A percentile compares a stretch with the other conserved stretches of the same genome.
These are phyloP conservation scores for Hyphopichia khmerensis DNA, from an alignment of 1,139 yeast genomes.

Conservation along the genomic window DNA sequence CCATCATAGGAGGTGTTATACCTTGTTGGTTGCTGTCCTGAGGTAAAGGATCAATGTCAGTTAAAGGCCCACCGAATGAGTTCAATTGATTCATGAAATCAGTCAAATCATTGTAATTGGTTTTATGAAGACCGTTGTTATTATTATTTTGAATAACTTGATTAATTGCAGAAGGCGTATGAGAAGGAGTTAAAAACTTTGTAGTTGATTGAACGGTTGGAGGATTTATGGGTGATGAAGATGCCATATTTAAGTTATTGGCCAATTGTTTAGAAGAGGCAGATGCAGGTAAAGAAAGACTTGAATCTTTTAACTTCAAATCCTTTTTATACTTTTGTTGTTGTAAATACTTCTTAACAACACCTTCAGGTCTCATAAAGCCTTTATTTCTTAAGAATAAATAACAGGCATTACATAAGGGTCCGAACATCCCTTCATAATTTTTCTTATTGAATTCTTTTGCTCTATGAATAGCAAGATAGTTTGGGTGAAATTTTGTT, in stretches of 20 bases:
- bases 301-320: constrained; percentile 24
- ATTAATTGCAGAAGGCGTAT: constrained; percentile 45
- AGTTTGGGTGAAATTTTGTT: constrained; percentile 40
- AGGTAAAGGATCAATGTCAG: constrained; percentile 54
- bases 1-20: constrained; percentile 49
- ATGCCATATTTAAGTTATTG: background rate
- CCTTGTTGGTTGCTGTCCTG: constrained; percentile 28
- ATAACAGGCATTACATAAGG: constrained; percentile 51
- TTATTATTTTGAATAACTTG: constrained; percentile 36
- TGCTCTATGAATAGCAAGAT: constrained; percentile 38
- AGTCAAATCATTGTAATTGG: constrained; percentile 39
- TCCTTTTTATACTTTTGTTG: constrained; percentile 45
- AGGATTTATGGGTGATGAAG: constrained; percentile 11
- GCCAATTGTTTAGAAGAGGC: background rate
- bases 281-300: constrained; percentile 1
- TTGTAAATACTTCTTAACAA: constrained; percentile 47
- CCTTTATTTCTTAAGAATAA: constrained; percentile 48
- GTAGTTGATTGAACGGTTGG: constrained; percentile 21
- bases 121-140: constrained; percentile 3
- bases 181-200: constrained; percentile 42
- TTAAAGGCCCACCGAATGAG: constrained; percentile 51
- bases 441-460: constrained; percentile 40
- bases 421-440: constrained; percentile 53
- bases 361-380: constrained; percentile 52
- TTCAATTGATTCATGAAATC: constrained; percentile 51